phyloP scores from a whole-genome alignment of 768 basidiomycete species.

The Mycena epipterygia region DNA sequence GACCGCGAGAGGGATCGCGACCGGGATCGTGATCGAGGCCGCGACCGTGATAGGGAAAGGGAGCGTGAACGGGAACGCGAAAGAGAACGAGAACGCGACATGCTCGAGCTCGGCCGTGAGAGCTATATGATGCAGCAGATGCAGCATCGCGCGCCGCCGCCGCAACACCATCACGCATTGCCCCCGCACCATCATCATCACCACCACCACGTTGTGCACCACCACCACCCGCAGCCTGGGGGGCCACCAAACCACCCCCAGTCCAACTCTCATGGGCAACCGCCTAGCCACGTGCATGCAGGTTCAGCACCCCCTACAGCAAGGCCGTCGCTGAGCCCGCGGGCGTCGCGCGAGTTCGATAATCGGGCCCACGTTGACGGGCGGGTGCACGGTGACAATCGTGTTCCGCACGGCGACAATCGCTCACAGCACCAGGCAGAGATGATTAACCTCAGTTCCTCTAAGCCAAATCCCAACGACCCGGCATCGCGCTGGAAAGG shows the following conservation, averaged over 20 bases:
- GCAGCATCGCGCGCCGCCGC: conserved; percentile 39
- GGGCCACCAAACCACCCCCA: conserved; percentile 58
- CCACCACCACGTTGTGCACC: conserved; percentile 60
- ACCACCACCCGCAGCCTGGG: conserved; percentile 55
- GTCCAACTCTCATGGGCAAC: conserved; percentile 33
- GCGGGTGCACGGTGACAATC: conserved; percentile 46
- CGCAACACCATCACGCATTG: conserved; percentile 49
- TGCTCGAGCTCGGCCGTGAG: conserved; percentile 40
- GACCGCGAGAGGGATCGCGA: conserved; percentile 37
- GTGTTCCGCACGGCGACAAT: conserved; percentile 51
- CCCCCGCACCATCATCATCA: conserved; percentile 62
- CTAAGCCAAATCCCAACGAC: conserved; percentile 47
- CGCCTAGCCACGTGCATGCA: conserved; percentile 20
- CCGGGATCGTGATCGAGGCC: conserved; percentile 39
- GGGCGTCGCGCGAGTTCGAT: conserved; percentile 38
- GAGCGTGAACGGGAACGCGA: conserved; percentile 38
- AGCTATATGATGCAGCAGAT: conserved; percentile 43
- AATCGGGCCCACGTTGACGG: conserved; percentile 30
- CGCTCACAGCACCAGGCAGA: conserved; percentile 60
- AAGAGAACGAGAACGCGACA: conserved; percentile 35
- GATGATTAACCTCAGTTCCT: conserved; percentile 63
- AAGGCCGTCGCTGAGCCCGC: conserved; percentile 38
- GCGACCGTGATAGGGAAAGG: conserved; percentile 17
- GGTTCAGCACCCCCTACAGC: conserved; percentile 18
- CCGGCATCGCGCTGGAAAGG: conserved; percentile 56